phyloP scores from a whole-genome alignment of 805 yeast species.

The Candida insectalens region DNA sequence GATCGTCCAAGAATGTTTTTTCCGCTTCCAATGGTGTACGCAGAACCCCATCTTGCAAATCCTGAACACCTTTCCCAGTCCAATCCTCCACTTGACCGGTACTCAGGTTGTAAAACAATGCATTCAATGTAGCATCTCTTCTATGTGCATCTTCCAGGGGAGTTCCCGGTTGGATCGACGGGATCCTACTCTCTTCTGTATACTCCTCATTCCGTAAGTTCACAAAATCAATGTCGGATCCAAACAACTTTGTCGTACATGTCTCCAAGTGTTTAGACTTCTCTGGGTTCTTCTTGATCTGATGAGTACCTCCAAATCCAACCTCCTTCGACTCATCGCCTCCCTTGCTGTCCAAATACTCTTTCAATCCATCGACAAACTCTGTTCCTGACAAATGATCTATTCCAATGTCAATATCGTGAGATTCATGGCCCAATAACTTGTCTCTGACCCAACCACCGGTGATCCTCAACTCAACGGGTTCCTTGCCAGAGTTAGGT shows the following conservation, averaged over 20 bases:
- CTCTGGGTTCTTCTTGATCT: slow-evolving; percentile 87
- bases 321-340: slow-evolving; percentile 4
- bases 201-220: slow-evolving; percentile 84
- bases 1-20: slow-evolving; percentile 88
- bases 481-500: slow-evolving; percentile 5
- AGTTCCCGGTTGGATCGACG: slow-evolving; percentile 73
- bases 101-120: slow-evolving; percentile 77
- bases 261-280: slow-evolving; percentile 95
- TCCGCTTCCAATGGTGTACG: slow-evolving; percentile 84
- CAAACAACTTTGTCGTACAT: slow-evolving; percentile 81
- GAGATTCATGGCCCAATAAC: slow-evolving; percentile 64
- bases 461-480: slow-evolving; percentile 57
- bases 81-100: slow-evolving; percentile 71
- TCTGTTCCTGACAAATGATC: slow-evolving; percentile 78
- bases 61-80: slow-evolving; percentile 67
- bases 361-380: slow-evolving; percentile 61
- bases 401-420: slow-evolving; percentile 89
- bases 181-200: slow-evolving; percentile 78
- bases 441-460: slow-evolving; percentile 99
- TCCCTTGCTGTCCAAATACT: slow-evolving; percentile 30
- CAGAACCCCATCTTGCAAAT: slow-evolving; percentile 57
- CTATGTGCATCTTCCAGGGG: slow-evolving; percentile 86
- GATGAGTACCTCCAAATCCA: slow-evolving; percentile 43
- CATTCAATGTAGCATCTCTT: slow-evolving; percentile 92
- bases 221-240: slow-evolving; percentile 87